A percentile compares a stretch with the other conserved stretches of the same genome.
Evolutionary conservation across 495 filamentous ascomycete genomes (phyloP).

Genomic region (Hypoxylon crocopeplum): DNA sequence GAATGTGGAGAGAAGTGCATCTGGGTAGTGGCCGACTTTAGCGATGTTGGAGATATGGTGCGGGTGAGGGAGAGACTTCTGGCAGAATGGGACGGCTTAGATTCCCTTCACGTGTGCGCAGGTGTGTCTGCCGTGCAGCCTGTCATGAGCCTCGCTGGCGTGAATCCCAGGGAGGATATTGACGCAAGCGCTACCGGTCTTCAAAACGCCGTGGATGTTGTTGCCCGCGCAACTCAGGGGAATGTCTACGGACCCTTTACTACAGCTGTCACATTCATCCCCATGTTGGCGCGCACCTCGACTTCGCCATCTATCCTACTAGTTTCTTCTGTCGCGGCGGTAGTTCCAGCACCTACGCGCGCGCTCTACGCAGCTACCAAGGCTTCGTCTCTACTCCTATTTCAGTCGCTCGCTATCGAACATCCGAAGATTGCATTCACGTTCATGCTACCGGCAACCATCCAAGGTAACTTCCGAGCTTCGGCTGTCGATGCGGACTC

Average conservation of each 20-base stretch:
- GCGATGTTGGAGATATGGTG: constrained; percentile 32
- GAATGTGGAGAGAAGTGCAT: constrained; percentile 39
- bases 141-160: constrained; percentile 36
- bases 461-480: constrained; percentile 41
- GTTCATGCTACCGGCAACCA: constrained; percentile 37
- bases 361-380: constrained; percentile 43
- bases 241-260: constrained; percentile 40
- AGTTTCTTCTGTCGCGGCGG: constrained; percentile 39
- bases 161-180: constrained; percentile 11
- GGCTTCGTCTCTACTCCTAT: constrained; percentile 40
- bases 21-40: constrained; percentile 37
- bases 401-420: constrained; percentile 43
- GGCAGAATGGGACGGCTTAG: constrained; percentile 36
- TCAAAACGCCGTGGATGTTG: constrained; percentile 21
- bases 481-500: constrained; percentile 40
- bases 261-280: constrained; percentile 37
- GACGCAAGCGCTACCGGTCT: constrained; percentile 33
- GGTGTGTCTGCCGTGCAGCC: constrained; percentile 45
- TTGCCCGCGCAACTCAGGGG: constrained; percentile 27
- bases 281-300: constrained; percentile 39
- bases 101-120: constrained; percentile 39
- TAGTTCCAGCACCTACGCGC: constrained; percentile 42
- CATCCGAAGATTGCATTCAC: constrained; percentile 40
- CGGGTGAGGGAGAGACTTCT: constrained; percentile 27
- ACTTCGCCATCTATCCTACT: constrained; percentile 35